phyloP scores from a whole-genome alignment of 768 basidiomycete species.

The Lactarius deliciosus region DNA sequence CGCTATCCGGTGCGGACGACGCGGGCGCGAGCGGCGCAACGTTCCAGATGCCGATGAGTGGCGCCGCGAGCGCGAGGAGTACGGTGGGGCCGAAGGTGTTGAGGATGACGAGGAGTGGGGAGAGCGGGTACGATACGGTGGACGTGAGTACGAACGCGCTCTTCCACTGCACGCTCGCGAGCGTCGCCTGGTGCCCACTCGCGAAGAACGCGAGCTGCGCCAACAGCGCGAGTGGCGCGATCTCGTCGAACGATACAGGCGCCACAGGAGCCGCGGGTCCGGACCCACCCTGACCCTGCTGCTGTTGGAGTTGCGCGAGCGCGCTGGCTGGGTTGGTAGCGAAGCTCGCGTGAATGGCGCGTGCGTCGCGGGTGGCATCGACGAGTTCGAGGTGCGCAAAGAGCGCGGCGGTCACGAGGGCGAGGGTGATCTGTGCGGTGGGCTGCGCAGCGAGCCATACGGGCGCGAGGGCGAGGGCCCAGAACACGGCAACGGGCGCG shows the following conservation, averaged over 20 bases:
- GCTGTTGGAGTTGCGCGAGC: slow-evolving; percentile 37
- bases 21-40: slow-evolving; percentile 53
- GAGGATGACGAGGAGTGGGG: slow-evolving; percentile 67
- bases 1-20: background rate
- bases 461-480: slow-evolving; percentile 60
- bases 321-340: slow-evolving; percentile 46
- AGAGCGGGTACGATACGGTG: slow-evolving; percentile 66
- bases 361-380: slow-evolving; percentile 77
- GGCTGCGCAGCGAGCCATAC: slow-evolving; percentile 71
- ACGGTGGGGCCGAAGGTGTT: slow-evolving; percentile 79
- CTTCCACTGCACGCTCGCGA: slow-evolving; percentile 95
- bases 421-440: slow-evolving; percentile 78
- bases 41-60: slow-evolving; percentile 83
- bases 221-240: slow-evolving; percentile 72
- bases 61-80: slow-evolving; percentile 62
- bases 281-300: slow-evolving; percentile 22
- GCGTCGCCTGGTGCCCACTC: slow-evolving; percentile 89
- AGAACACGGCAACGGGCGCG: slow-evolving; percentile 82
- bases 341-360: slow-evolving; percentile 52
- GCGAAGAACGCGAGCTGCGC: slow-evolving; percentile 76
- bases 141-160: slow-evolving; percentile 80
- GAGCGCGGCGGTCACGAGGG: slow-evolving; percentile 59
- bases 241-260: slow-evolving; percentile 53
- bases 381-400: slow-evolving; percentile 78
- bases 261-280: slow-evolving; percentile 32